A percentile compares a stretch with the other conserved stretches of the same genome.
Conservation (phyloP, 1,139 yeast genomes). For the Yamadazyma diospyri region DNA sequence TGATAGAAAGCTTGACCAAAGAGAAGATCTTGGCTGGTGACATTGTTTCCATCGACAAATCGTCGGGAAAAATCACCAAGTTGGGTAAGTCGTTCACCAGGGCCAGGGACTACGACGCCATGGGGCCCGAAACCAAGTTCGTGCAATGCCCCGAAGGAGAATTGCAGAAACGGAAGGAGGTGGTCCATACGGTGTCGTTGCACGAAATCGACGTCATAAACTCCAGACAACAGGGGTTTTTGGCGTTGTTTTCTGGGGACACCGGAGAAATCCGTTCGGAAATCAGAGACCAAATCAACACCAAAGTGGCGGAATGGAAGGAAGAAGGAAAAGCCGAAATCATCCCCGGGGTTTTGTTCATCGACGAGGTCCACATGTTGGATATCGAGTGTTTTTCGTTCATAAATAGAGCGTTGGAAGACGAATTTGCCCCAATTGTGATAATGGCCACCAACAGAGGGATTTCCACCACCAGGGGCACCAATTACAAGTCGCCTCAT, state of each 20-base stretch:
- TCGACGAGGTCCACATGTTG: slow-evolving; percentile 98
- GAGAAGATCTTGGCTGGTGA: slow-evolving; percentile 98
- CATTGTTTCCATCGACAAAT: slow-evolving; percentile 92
- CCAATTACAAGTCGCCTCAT: slow-evolving; percentile 91
- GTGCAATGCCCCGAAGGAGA: slow-evolving; percentile 99
- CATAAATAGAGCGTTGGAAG: slow-evolving; percentile 94
- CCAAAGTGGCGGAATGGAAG: slow-evolving; percentile 97
- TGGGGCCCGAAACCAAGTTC: slow-evolving; percentile 98
- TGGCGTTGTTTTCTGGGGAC: slow-evolving; percentile 94
- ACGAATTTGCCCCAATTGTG: slow-evolving; percentile 94
- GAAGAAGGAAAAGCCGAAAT: slow-evolving; percentile 99
- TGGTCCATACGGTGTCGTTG: slow-evolving; percentile 91
- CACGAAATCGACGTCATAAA: slow-evolving; percentile 98
- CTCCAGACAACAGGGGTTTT: slow-evolving; percentile 95
- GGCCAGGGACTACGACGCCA: slow-evolving; percentile 97
- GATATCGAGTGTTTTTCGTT: slow-evolving; percentile 97
- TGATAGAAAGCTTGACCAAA: slow-evolving; percentile 93
- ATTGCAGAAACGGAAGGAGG: slow-evolving; percentile 90
- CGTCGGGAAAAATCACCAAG: slow-evolving; percentile 90
- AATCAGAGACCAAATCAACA: slow-evolving; percentile 94
- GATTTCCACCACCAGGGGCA: slow-evolving; percentile 86
- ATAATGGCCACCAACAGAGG: slow-evolving; percentile 99
- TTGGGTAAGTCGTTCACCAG: slow-evolving; percentile 94
- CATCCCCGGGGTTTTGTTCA: slow-evolving; percentile 96
- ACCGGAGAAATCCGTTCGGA: slow-evolving; percentile 96